Percentiles rank a stretch among this genome's conserved stretches.
These are phyloP conservation scores for Beauveria bassiana DNA, from an alignment of 2,329 filamentous ascomycete genomes.

Conservation along the genomic window DNA sequence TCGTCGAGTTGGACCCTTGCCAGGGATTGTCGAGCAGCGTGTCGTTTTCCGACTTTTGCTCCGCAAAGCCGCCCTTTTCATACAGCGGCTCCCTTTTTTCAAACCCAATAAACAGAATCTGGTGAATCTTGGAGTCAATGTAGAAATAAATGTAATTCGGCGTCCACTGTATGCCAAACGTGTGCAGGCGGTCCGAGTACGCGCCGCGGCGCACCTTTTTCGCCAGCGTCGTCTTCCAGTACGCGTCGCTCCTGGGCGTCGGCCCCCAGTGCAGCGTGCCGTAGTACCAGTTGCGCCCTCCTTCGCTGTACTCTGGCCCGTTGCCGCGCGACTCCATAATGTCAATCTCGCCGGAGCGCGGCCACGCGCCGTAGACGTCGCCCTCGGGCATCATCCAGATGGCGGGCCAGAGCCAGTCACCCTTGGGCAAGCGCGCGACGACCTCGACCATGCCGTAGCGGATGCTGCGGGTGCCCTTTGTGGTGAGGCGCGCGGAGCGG, in stretches of 20 bases:
- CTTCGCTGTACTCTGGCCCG: conserved; percentile 27
- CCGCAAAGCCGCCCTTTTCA: conserved; percentile 34
- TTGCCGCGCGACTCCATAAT: conserved; percentile 44
- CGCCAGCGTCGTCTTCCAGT: conserved; percentile 26
- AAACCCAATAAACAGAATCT: conserved; percentile 32
- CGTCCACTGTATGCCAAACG: conserved; percentile 45
- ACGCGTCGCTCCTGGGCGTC: conserved; percentile 22
- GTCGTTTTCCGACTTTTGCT: conserved; percentile 29
- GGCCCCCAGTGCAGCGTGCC: conserved; percentile 42
- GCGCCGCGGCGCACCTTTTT: conserved; percentile 28
- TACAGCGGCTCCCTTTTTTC: conserved; percentile 27
- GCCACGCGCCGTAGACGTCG: conserved; percentile 42
- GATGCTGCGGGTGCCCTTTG: conserved; percentile 35
- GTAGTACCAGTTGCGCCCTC: conserved; percentile 35
- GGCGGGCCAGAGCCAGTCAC: conserved; percentile 49
- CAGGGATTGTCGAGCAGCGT: conserved; percentile 37
- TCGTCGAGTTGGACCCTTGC: conserved; percentile 27
- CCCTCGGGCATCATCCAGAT: conserved; percentile 45
- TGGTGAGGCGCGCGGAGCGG: conserved; percentile 40
- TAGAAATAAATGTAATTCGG: conserved; percentile 46
- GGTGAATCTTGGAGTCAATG: conserved; percentile 35
- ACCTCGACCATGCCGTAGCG: conserved; percentile 46
- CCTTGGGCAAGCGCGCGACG: conserved; percentile 41
- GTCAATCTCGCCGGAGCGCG: conserved; percentile 45
- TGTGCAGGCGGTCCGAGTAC: conserved; percentile 38